Evolutionary conservation across 495 filamentous ascomycete species (phyloP), one percentile per base, ranked within the genome.

Genomic region (Annulohypoxylon moriforme): DNA sequence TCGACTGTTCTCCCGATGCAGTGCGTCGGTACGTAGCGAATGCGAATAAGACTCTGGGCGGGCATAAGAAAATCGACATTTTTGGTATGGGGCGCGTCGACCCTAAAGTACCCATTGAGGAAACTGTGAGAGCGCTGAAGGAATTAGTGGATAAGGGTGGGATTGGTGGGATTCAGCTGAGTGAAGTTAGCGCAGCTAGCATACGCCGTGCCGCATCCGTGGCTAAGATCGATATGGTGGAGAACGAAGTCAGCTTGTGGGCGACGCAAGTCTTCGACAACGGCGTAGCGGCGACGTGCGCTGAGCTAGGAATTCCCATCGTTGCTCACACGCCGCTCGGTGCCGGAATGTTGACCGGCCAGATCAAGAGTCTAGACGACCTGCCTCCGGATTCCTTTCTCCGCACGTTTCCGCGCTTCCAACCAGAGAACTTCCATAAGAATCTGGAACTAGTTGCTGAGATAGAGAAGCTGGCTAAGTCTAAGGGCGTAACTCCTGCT

Each of bases 371-470:
- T 1, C 67, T 76, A 9, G 78, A 85, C 1, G 90, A 93, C 61
- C 79, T 94, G 38, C 86, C 87, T 20, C 81, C 88, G 53, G 85
- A 81, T 14, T 89, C 92, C 52, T 70, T 86, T 49, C 85, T 89
- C 3, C 81, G 75, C 13, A 38, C 47, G 4, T 60, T 89, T 29
- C 87, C 90, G 4, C 84, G 89, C 4, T 94, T 93, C 80, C 81
- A 85, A 66, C 84, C 83, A 2, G 90, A 87, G 63, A 69, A 85
- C 61, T 91, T 93, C 71, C 77, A 85, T 63, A 84, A 89, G 62
- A 94, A 94, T 76, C 60, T 92, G 9, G 84, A 89, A 74, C 84
- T 94, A 10, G 88, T 92, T n/a, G 77, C 84, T 2, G 85, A 89
- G 68, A 74, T 96, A 14, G 81, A 88, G 62, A 82, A 84, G 40